Percentiles rank a stretch among this genome's conserved stretches.
Evolutionary conservation across 768 basidiomycete genomes (phyloP).

Genomic region (Phlebiopsis flavidoalba): DNA sequence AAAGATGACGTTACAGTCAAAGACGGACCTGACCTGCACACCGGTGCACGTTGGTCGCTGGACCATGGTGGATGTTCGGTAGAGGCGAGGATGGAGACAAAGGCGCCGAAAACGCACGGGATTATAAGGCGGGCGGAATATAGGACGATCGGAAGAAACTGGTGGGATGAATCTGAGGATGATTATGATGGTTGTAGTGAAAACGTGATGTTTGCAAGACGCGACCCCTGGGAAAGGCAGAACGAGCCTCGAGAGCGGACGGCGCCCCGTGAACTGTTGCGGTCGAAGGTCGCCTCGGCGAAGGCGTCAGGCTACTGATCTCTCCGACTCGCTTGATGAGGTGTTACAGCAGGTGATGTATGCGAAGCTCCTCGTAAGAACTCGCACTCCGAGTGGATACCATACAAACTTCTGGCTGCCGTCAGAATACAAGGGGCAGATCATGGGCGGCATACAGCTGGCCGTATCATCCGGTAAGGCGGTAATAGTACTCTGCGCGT

Average conservation of each 20-base stretch:
- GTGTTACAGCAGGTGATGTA: background rate
- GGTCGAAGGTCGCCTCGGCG: background rate
- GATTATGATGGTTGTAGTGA: slow-evolving; percentile 3
- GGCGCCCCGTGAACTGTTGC: background rate
- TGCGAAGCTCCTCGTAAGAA: background rate
- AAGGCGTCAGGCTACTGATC: background rate
- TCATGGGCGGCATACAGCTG: background rate
- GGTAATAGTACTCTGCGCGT: background rate
- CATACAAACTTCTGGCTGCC: background rate
- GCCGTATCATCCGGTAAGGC: background rate
- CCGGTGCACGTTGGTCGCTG: slow-evolving; percentile 65
- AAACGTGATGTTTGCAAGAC: background rate
- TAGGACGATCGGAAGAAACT: background rate
- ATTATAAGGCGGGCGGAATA: slow-evolving; percentile 2
- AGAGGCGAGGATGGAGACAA: background rate
- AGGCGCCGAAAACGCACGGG: background rate
- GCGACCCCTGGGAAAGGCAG: slow-evolving; percentile 1
- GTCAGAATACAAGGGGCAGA: background rate
- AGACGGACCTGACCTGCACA: slow-evolving; percentile 57
- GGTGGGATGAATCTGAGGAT: background rate
- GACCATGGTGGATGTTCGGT: slow-evolving; percentile 29
- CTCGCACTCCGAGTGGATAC: background rate
- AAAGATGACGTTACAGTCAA: slow-evolving; percentile 71
- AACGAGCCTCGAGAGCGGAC: background rate
- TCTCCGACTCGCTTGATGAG: background rate